Evolutionary conservation across 257 asterid species (phyloP).

Genomic region (Gynochthodes officinalis): DNA sequence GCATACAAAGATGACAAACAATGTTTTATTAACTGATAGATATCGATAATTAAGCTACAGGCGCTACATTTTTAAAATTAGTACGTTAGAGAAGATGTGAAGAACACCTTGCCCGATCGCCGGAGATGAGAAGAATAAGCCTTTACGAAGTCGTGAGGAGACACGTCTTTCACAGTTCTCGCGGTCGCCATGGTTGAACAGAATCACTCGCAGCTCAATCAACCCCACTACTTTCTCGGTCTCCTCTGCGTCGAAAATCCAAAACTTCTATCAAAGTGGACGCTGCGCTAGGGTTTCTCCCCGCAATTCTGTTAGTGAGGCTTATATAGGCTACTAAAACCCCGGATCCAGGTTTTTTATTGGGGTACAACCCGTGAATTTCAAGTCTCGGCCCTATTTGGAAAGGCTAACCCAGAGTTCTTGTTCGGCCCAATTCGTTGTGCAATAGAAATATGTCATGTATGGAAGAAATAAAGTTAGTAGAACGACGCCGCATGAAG

Average conservation of each 20-base stretch:
- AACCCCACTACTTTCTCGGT: neutral
- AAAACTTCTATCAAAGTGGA: neutral
- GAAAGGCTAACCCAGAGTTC: no score
- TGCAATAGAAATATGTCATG: no score
- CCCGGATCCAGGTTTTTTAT: neutral
- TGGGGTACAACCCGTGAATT: neutral
- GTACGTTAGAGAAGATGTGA: neutral
- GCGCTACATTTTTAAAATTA: neutral
- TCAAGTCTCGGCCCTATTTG: neutral
- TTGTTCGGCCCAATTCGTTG: no score
- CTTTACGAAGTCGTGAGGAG: slow-evolving; percentile 81
- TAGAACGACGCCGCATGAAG: no score
- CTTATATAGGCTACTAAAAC: slow-evolving; percentile 8
- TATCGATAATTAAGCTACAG: no score
- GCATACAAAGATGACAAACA: neutral
- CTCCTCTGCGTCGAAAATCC: neutral
- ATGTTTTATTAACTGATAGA: no score
- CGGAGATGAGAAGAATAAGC: slow-evolving; percentile 72
- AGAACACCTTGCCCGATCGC: slow-evolving; percentile 78
- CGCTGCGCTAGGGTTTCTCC: slow-evolving; percentile 18
- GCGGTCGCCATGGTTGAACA: slow-evolving; percentile 43
- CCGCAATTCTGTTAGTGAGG: neutral
- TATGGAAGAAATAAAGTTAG: no score
- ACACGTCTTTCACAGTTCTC: slow-evolving; percentile 71
- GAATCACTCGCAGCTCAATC: neutral